Base-by-base conservation (phyloP, 192 early-diverging fungal genomes). In the Powellomyces hirtus region DNA sequence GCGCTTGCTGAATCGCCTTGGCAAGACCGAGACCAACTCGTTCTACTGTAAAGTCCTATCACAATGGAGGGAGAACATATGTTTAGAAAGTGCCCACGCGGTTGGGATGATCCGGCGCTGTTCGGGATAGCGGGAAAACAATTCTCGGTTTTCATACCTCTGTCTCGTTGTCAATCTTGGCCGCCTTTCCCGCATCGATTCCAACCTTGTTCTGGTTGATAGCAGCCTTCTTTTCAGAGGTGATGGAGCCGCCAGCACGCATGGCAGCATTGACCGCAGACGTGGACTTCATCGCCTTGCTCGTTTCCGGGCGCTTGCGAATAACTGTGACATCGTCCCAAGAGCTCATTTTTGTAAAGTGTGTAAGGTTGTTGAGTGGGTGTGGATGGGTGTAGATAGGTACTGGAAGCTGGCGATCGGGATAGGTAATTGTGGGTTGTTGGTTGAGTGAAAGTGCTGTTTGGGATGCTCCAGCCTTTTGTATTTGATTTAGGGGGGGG, bases 161-260 rank as follows among this genome's bases (percentile, higher is more conserved):
- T 61, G 91, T 88, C 62, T 91, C 88, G 49, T 91, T 87, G 63
- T 94, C 96, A 34, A 95, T 71, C 73, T 95, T 92, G 33, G 93
- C 94, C 66, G 92, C 89, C 72, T 82, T 83, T 18, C 73, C 73
- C 18, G 78, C 78, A 64, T 84, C 80, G 51, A 79, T 71, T 18
- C 52, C 63, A n/a, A 63, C 68, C 36, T 61, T 40, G 34, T 77
- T 73, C 27, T 51, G 22, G 65, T 74, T 78, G 58, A 58, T 45
- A 35, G 35, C 65, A 0, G 84, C 65, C 80, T 95, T 95, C 70
- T 90, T 90, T 57, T 92, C 89, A 24, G 90, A 90, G 1, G 77
- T 72, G 61, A 95, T 76, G 31, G 77, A 73, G 35, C 81, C 91
- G 59, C 91, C 91, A 51, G 85, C 75, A 66, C 91, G 82, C 59